phyloP scores from a whole-genome alignment of 1,139 yeast species.

The Magnusiomyces paraingens region DNA sequence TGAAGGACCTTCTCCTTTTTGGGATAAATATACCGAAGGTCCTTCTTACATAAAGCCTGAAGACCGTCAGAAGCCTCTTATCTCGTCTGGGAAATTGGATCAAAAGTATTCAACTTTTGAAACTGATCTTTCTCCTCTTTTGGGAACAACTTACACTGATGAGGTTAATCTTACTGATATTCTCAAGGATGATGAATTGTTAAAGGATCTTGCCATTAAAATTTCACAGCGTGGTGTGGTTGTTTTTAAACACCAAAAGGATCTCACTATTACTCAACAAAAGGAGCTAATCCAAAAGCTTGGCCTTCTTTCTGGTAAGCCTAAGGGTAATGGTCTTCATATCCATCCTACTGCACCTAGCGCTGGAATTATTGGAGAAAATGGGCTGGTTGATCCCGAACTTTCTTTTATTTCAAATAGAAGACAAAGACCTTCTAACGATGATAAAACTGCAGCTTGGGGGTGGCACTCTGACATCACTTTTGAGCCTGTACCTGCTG shows the following conservation, averaged over 20 bases:
- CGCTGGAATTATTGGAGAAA: slow-evolving; percentile 26
- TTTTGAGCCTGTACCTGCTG: slow-evolving; percentile 43
- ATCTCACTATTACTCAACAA: slow-evolving; percentile 49
- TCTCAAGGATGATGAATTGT: slow-evolving; percentile 39
- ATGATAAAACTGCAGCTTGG: slow-evolving; percentile 24
- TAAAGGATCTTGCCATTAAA: slow-evolving; percentile 51
- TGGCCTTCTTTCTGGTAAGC: slow-evolving; percentile 65
- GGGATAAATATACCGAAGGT: neutral
- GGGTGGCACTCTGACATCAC: slow-evolving; percentile 44
- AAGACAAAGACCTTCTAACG: slow-evolving; percentile 12
- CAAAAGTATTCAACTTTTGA: slow-evolving; percentile 4
- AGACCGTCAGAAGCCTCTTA: slow-evolving; percentile 1
- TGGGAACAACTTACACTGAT: slow-evolving; percentile 1
- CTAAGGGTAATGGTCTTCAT: slow-evolving; percentile 58
- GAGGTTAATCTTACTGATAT: slow-evolving; percentile 6
- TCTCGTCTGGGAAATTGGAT: slow-evolving; percentile 2
- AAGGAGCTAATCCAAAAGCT: slow-evolving; percentile 48
- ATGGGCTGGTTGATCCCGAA: slow-evolving; percentile 20
- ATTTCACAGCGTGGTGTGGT: slow-evolving; percentile 64
- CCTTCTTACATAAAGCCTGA: slow-evolving; percentile 7
- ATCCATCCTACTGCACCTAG: slow-evolving; percentile 32
- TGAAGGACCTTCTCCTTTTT: slow-evolving; percentile 4
- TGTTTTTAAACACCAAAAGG: slow-evolving; percentile 53
- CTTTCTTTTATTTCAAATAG: slow-evolving; percentile 18
- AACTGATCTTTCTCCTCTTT: slow-evolving; percentile 2